A percentile compares a stretch with the other conserved stretches of the same genome.
Conservation (phyloP, 2,329 filamentous ascomycete genomes). For the Botryotinia narcissicola region DNA sequence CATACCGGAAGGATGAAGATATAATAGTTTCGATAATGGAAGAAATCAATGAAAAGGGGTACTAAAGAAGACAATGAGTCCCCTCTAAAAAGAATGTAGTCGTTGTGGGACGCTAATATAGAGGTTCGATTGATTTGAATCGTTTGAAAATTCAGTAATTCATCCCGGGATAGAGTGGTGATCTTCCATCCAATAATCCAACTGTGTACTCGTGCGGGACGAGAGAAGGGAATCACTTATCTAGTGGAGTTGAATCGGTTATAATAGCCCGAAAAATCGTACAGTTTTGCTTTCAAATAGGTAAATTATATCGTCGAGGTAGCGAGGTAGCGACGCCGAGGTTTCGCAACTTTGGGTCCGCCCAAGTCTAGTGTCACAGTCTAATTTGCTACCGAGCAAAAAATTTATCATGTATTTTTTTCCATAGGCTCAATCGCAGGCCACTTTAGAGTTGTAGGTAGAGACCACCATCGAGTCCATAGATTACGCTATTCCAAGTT, state of each 20-base stretch:
- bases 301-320: background rate
- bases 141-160: background rate
- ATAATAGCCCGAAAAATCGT: background rate
- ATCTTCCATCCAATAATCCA: background rate
- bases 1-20: too few relatives aligned
- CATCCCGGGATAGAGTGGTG: background rate
- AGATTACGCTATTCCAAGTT: background rate
- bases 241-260: background rate
- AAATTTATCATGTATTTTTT: background rate
- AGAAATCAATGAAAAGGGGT: background rate
- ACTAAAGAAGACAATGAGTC: background rate
- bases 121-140: background rate
- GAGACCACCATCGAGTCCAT: background rate
- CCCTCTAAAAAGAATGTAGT: background rate
- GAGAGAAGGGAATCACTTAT: too few relatives aligned
- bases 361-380: background rate
- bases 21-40: background rate
- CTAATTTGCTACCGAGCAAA: background rate
- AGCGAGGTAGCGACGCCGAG: background rate
- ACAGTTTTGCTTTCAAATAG: background rate
- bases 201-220: rapidly evolving
- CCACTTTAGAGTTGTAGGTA: background rate
- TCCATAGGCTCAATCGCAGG: background rate
- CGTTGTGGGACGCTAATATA: background rate
- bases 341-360: background rate